Conservation (phyloP, 106 monocot genomes). For the Chionographis japonica region DNA sequence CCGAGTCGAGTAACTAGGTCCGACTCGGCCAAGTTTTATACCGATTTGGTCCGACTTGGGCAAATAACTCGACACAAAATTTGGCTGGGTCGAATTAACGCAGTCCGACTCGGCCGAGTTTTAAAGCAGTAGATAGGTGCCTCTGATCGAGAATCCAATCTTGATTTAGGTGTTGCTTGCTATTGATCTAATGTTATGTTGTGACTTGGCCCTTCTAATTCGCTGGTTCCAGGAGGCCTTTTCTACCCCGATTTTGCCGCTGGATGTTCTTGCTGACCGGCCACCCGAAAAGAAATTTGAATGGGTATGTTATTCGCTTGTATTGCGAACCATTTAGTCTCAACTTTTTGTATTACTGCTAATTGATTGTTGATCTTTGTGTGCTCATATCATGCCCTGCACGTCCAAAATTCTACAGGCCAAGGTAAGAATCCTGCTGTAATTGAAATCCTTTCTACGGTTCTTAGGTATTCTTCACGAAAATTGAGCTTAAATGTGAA, state of each 20-base stretch:
- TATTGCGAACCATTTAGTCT: background rate
- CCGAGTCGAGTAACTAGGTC: too few species aligned
- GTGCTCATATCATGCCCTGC: background rate
- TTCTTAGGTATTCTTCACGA: background rate
- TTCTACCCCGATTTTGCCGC: slow-evolving; percentile 70
- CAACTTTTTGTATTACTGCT: background rate
- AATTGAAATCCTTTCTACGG: background rate
- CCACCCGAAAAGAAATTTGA: slow-evolving; percentile 83
- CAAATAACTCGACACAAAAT: too few species aligned
- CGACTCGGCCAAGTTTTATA: too few species aligned
- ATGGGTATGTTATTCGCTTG: slow-evolving; percentile 40
- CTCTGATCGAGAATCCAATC: background rate
- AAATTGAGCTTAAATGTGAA: background rate
- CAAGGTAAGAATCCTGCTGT: slow-evolving; percentile 32
- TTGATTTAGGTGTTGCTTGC: background rate
- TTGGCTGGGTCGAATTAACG: too few species aligned
- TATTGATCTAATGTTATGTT: background rate
- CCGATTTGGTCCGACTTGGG: too few species aligned
- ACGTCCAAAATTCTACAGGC: slow-evolving; percentile 30
- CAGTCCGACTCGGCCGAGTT: too few species aligned
- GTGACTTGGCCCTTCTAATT: background rate
- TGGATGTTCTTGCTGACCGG: slow-evolving; percentile 91
- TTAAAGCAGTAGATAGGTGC: background rate
- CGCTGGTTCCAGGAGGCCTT: slow-evolving; percentile 69
- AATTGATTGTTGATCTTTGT: background rate